Evolutionary conservation across 306 rosid species (phyloP).

Genomic region (Ochetophila trinervis): DNA sequence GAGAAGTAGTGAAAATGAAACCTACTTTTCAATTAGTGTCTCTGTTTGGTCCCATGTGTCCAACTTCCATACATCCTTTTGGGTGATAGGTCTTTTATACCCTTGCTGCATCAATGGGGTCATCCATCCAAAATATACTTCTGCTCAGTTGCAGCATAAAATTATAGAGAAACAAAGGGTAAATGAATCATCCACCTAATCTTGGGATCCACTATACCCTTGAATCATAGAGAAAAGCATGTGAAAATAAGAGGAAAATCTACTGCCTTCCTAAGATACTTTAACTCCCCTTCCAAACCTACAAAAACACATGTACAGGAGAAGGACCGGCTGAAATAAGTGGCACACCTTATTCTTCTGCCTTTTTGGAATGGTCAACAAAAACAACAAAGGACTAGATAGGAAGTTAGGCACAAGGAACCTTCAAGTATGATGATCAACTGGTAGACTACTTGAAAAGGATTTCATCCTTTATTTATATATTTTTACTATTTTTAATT

Average conservation of each 20-base stretch:
- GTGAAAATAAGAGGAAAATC: neutral
- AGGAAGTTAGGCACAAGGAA: neutral
- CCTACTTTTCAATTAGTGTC: slow-evolving; percentile 51
- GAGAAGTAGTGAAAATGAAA: slow-evolving; percentile 17
- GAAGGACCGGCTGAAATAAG: neutral
- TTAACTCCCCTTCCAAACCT: too few relatives aligned
- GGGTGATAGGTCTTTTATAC: slow-evolving; percentile 63
- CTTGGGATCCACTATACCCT: neutral
- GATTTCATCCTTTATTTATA: neutral
- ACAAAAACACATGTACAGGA: too few relatives aligned
- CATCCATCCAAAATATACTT: slow-evolving; percentile 75
- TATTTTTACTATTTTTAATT: neutral
- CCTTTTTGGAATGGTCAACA: neutral
- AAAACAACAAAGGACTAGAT: neutral
- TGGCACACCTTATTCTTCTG: neutral
- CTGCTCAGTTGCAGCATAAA: slow-evolving; percentile 35
- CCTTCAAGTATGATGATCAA: neutral
- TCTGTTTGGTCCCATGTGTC: slow-evolving; percentile 80
- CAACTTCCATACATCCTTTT: slow-evolving; percentile 83
- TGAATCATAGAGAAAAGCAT: neutral
- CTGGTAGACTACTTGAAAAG: neutral
- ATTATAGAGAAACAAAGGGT: slow-evolving; percentile 6
- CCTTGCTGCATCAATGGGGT: slow-evolving; percentile 83
- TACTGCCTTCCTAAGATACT: neutral
- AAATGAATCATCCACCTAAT: neutral